phyloP scores from a whole-genome alignment of 805 yeast species.

The Lipomyces mesembrius region DNA sequence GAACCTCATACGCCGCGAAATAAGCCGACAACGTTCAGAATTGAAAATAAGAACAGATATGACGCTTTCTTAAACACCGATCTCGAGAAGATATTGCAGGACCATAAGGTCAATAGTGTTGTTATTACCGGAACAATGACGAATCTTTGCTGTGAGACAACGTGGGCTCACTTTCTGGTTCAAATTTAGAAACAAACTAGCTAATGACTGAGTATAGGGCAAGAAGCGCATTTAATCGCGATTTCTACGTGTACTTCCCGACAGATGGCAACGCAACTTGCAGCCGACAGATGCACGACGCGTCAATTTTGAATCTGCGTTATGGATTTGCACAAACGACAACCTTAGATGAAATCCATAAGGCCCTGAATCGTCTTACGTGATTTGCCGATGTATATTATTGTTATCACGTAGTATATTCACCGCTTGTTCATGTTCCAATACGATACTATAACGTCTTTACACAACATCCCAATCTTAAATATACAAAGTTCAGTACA shows the following conservation, averaged over 20 bases:
- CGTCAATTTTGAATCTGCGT: constrained; percentile 20
- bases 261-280: constrained; percentile 33
- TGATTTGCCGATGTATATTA: neutral
- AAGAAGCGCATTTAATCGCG: constrained; percentile 29
- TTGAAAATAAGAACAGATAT: constrained; percentile 28
- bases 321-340: constrained; percentile 31
- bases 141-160: constrained; percentile 35
- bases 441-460: no score
- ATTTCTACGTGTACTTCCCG: constrained; percentile 32
- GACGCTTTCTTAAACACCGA: constrained; percentile 32
- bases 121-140: constrained; percentile 35
- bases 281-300: constrained; percentile 22
- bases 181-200: neutral
- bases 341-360: constrained; percentile 9
- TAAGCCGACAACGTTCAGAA: neutral
- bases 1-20: neutral
- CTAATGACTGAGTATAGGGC: constrained; percentile 14
- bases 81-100: constrained; percentile 22
- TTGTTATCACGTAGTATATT: no score
- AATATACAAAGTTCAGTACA: neutral
- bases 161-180: constrained; percentile 11
- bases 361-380: constrained; percentile 8
- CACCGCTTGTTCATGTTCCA: neutral
- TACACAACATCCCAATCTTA: no score
- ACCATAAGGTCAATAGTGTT: constrained; percentile 7